Evolutionary conservation across 257 asterid genomes (phyloP).

Genomic region (Primulina tabacum): DNA sequence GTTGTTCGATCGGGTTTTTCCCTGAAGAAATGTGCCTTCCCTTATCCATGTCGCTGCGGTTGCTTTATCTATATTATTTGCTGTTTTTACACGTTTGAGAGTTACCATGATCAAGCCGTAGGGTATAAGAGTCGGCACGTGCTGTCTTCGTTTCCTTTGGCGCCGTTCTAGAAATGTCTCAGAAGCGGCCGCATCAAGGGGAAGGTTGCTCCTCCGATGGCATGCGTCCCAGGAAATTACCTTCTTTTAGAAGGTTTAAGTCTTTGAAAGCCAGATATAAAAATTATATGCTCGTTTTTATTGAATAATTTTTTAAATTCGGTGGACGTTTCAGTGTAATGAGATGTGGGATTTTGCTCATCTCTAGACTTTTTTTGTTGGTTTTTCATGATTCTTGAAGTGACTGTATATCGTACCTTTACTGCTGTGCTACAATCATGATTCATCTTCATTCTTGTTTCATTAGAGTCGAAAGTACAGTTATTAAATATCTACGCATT

Average conservation of each 20-base stretch:
- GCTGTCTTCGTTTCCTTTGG: slow-evolving; percentile 17
- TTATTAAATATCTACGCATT: too few species aligned
- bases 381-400: neutral
- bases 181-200: slow-evolving; percentile 59
- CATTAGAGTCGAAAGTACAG: neutral
- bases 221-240: slow-evolving; percentile 50
- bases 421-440: neutral
- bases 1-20: slow-evolving; percentile 33
- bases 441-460: neutral
- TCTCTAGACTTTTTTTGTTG: neutral
- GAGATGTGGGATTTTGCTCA: neutral
- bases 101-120: slow-evolving; percentile 15
- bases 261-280: neutral
- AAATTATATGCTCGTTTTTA: neutral
- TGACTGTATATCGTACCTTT: neutral
- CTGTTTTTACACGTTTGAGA: slow-evolving; percentile 15
- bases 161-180: slow-evolving; percentile 38
- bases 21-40: slow-evolving; percentile 17
- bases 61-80: neutral
- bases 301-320: neutral
- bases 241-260: slow-evolving; percentile 61
- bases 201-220: slow-evolving; percentile 57
- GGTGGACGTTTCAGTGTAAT: neutral
- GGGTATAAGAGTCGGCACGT: neutral
- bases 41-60: slow-evolving; percentile 25